Evolutionary conservation across 768 basidiomycete genomes (phyloP).

Genomic region (Boletus pseudopeckii): DNA sequence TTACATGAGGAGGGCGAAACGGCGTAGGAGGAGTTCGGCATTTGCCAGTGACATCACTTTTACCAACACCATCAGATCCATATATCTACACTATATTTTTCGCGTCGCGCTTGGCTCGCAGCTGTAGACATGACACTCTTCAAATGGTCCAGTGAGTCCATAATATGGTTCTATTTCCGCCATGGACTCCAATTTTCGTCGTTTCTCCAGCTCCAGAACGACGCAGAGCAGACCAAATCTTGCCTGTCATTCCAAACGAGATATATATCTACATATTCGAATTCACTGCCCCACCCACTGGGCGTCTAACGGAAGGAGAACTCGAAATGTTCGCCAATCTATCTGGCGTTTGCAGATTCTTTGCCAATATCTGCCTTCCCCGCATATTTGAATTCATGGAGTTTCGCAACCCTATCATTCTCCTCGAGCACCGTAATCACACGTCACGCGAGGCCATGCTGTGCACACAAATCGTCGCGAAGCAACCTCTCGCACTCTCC

Average conservation of each 20-base stretch:
- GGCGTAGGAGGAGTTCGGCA: no score
- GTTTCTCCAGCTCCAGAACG: constrained; percentile 27
- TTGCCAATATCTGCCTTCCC: constrained; percentile 38
- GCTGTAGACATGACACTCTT: background rate
- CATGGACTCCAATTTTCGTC: background rate
- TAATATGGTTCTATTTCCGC: background rate
- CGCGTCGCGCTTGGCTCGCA: no score
- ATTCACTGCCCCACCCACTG: no score
- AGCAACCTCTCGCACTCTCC: constrained; percentile 26
- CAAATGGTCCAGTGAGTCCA: background rate
- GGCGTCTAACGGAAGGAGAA: background rate
- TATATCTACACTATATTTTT: no score
- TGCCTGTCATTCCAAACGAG: no score
- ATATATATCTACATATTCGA: constrained; percentile 42
- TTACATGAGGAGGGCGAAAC: no score
- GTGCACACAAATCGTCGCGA: constrained; percentile 27
- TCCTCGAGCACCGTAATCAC: background rate
- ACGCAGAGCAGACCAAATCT: background rate
- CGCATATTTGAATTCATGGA: constrained; percentile 37
- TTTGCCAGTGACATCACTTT: no score
- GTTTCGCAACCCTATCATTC: constrained; percentile 8
- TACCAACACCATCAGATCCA: background rate
- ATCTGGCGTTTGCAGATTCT: constrained; percentile 40
- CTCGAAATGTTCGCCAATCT: no score
- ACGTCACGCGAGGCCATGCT: constrained; percentile 7